Evolutionary conservation across 768 basidiomycete species (phyloP).

Genomic region (Boletus bicolor): DNA sequence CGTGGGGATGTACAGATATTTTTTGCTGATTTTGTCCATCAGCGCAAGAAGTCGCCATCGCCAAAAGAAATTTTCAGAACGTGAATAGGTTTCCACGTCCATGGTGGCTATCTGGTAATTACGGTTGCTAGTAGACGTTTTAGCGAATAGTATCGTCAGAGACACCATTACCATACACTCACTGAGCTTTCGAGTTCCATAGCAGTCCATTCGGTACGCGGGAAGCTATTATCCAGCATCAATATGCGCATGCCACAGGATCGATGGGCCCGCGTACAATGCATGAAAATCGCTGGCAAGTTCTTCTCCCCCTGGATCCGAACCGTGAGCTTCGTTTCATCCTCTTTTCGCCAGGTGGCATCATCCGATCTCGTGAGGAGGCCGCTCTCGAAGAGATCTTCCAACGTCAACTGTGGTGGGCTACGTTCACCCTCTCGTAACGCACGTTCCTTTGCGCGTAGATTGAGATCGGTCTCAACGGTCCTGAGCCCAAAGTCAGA

Average conservation of each 20-base stretch:
- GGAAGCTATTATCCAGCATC: constrained; percentile 23
- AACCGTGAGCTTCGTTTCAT: constrained; percentile 34
- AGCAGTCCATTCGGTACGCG: constrained; percentile 30
- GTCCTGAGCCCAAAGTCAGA: constrained; percentile 40
- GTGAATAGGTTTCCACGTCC: constrained; percentile 40
- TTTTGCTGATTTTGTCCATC: constrained; percentile 43
- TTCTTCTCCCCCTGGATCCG: constrained; percentile 41
- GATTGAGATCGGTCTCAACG: constrained; percentile 44
- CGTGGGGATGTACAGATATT: constrained; percentile 32
- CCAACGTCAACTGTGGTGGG: constrained; percentile 34
- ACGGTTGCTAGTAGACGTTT: constrained; percentile 35
- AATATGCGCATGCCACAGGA: not conserved
- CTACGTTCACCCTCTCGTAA: constrained; percentile 17
- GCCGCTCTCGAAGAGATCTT: constrained; percentile 29
- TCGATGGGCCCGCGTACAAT: constrained; percentile 25
- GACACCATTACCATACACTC: not conserved
- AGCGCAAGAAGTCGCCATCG: constrained; percentile 48
- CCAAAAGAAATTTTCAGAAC: constrained; percentile 48
- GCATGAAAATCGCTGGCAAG: constrained; percentile 40
- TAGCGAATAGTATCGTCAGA: not conserved
- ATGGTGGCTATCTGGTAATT: constrained; percentile 45
- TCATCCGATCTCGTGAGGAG: constrained; percentile 17
- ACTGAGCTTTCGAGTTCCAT: constrained; percentile 32
- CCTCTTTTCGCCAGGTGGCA: constrained; percentile 13
- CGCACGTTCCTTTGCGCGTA: constrained; percentile 34